These are phyloP conservation scores for Ascochyta viciae-villosae DNA, from an alignment of 2,329 filamentous ascomycete genomes.

Conservation along the genomic window DNA sequence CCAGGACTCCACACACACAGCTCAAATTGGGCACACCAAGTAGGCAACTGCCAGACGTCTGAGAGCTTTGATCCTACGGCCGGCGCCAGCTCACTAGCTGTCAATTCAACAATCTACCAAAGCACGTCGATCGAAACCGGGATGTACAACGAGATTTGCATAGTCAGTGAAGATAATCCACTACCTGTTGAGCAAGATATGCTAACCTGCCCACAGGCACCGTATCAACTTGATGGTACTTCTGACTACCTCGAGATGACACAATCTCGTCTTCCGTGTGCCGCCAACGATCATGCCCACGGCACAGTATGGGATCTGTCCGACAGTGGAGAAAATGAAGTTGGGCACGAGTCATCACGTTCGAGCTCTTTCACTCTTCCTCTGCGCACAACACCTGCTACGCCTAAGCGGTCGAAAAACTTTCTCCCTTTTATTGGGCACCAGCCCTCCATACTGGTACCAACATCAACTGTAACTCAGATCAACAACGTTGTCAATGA, in stretches of 20 bases:
- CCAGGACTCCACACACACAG: not conserved
- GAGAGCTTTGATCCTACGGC: not conserved
- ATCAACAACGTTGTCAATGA: not conserved
- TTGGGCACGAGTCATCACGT: not conserved
- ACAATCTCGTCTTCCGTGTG: too few species aligned
- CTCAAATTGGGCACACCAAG: not conserved
- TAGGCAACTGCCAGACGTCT: not conserved
- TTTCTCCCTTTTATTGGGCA: not conserved
- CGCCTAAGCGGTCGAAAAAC: not conserved
- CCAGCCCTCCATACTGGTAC: not conserved
- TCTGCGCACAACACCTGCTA: not conserved
- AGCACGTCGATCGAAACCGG: not conserved
- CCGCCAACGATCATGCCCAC: not conserved
- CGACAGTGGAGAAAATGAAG: not conserved
- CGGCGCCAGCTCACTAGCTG: too few species aligned
- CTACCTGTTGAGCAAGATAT: too few species aligned
- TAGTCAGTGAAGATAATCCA: not conserved
- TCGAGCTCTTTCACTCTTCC: not conserved
- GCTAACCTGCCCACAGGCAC: not conserved
- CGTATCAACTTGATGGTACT: slow-evolving; percentile 3
- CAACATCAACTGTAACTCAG: not conserved
- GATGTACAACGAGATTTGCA: not conserved
- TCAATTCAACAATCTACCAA: too few species aligned
- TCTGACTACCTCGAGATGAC: not conserved
- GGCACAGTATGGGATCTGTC: not conserved